Base-by-base conservation (phyloP, 345 rosid genomes). In the Arabidopsis arenosa region DNA sequence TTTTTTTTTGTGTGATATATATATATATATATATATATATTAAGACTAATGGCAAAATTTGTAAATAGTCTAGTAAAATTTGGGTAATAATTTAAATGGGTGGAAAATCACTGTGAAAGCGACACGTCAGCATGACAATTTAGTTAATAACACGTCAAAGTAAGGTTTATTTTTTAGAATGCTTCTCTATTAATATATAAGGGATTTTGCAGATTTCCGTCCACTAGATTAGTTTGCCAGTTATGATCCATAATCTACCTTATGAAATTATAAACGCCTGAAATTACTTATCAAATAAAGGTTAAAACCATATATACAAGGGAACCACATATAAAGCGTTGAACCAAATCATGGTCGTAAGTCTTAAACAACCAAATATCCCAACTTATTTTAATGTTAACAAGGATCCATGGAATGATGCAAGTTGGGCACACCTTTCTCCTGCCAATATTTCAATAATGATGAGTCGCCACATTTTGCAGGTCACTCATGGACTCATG, bases 391-490 rank as follows among this genome's bases (percentile, higher is more conserved):
- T 33, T 21, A 9, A 57, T 57, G 39, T 33, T 32, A 55, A 30
- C 41, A 33, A 33, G 4, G 23, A 33, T 58, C 43, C 4, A 58
- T 58, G 26, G 63, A 44, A 58, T 60, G 47, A 37, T 60, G 33
- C 1, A 21, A 21, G n/a, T 61, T 61, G 6, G 30, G 9, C 45
- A 61, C 33, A 61, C 33, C 33, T 39, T 18, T 39, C 33, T 39
- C 57, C 65, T 39, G 65, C 65, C 33, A 39, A 61, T 39, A 37
- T 60, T 60, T 21, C 65, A 61, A 61, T 61, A 61, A 39, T 61
- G 65, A 28, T 28, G 32, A 61, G 33, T 39, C 40, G 48, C 65
- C 48, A 21, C 65, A 61, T 61, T 39, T 61, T 39, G 65, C 33
- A 61, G 65, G 33, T 26, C 48, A 60, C 65, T 59, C 65, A 37